Evolutionary conservation across 176 grass and related monocot species (phyloP).

Genomic region (Triticum monococcum): DNA sequence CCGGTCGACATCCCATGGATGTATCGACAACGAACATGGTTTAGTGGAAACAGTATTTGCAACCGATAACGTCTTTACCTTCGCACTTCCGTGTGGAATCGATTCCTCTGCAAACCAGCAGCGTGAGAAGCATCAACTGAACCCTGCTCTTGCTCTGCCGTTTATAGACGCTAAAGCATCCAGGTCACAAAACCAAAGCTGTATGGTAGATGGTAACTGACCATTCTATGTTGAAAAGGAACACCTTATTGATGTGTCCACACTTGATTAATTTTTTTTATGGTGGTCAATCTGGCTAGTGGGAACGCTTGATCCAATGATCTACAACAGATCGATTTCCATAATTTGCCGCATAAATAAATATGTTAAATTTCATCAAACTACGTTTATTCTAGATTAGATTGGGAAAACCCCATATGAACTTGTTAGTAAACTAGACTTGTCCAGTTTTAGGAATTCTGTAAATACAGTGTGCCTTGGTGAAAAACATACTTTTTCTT

Average conservation of each 20-base stretch:
- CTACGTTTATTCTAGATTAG: conserved; percentile 15
- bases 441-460: conserved; percentile 7
- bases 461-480: not conserved
- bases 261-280: conserved; percentile 19
- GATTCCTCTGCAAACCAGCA: conserved; percentile 47
- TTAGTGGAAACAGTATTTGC: conserved; percentile 43
- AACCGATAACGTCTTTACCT: not conserved
- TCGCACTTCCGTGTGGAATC: conserved; percentile 23
- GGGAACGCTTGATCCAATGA: not conserved
- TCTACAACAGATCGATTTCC: not conserved
- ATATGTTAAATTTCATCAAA: conserved; percentile 3
- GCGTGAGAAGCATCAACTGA: conserved; percentile 20
- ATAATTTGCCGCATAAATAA: not conserved
- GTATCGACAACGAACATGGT: conserved; percentile 25
- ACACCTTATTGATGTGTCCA: conserved; percentile 26
- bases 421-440: not conserved
- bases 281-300: not conserved
- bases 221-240: not conserved
- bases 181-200: not conserved
- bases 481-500: not conserved
- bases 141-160: conserved; percentile 25
- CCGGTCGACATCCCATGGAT: conserved; percentile 11
- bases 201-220: conserved; percentile 20
- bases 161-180: conserved; percentile 31
- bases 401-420: not conserved